These are phyloP conservation scores for Fennellomyces sp. DNA, from an alignment of 371 early-diverging fungal species.

Conservation along the genomic window DNA sequence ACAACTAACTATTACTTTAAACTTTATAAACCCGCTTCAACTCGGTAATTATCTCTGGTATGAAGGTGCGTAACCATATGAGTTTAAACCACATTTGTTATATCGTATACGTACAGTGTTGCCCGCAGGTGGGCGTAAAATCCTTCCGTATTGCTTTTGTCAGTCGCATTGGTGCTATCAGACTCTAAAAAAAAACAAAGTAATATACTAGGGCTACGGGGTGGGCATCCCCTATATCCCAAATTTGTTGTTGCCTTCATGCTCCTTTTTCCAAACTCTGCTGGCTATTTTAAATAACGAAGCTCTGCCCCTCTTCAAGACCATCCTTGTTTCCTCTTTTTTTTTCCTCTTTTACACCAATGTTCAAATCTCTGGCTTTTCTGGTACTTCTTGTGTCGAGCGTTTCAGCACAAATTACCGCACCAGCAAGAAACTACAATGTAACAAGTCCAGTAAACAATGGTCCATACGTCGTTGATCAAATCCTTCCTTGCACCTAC, in stretches of 20 bases:
- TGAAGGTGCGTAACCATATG: too few species aligned
- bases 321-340: neutral
- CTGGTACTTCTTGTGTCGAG: neutral
- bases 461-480: constrained; percentile 48
- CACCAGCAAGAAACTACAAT: constrained; percentile 48
- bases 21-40: too few species aligned
- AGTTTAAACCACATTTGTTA: neutral
- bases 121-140: neutral
- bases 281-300: neutral
- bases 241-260: neutral
- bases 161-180: too few species aligned
- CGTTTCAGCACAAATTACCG: constrained; percentile 35
- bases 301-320: neutral
- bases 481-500: constrained; percentile 52
- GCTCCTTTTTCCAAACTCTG: constrained; percentile 2
- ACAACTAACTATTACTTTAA: too few species aligned
- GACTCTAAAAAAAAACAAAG: too few species aligned
- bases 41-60: too few species aligned
- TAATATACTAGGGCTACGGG: neutral
- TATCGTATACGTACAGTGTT: neutral
- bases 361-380: neutral
- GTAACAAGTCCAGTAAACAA: constrained; percentile 46
- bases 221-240: neutral
- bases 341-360: neutral
- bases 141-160: too few species aligned